Evolutionary conservation across 495 filamentous ascomycete species (phyloP).

Genomic region (Aspergillus funiculosus): DNA sequence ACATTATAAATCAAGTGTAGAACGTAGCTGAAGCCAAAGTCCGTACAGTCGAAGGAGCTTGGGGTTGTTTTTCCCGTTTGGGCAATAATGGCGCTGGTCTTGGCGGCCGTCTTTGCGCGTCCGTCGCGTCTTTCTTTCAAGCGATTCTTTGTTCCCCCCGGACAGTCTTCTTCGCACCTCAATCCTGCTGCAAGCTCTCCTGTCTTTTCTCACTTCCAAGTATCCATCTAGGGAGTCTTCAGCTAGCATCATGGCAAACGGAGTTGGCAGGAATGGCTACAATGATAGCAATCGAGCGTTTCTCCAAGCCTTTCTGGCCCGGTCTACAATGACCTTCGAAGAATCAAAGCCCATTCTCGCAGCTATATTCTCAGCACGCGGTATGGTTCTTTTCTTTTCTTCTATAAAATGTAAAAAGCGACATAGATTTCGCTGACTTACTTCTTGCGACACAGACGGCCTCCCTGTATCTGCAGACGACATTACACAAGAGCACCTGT

Average conservation of each 20-base stretch:
- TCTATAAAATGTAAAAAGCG: not conserved
- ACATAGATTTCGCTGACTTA: not conserved
- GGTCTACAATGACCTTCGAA: slow-evolving; percentile 65
- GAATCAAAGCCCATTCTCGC: slow-evolving; percentile 71
- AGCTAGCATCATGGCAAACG: slow-evolving; percentile 1
- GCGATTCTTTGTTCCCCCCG: too few species aligned
- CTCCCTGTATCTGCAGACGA: slow-evolving; percentile 45
- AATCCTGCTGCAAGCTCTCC: too few species aligned
- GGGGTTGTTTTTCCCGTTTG: not conserved
- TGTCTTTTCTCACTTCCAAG: too few species aligned
- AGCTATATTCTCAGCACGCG: slow-evolving; percentile 59
- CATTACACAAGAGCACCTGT: slow-evolving; percentile 63
- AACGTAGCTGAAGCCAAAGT: too few species aligned
- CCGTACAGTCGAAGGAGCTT: too few species aligned
- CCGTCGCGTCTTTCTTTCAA: slow-evolving; percentile 15
- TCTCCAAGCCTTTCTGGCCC: slow-evolving; percentile 80
- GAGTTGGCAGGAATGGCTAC: slow-evolving; percentile 24
- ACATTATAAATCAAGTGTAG: too few species aligned
- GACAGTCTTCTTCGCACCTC: too few species aligned
- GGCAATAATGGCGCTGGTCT: slow-evolving; percentile 5
- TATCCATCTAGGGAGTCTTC: too few species aligned
- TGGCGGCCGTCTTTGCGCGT: slow-evolving; percentile 13
- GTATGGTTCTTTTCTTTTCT: slow-evolving; percentile 23
- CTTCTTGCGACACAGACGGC: slow-evolving; percentile 27
- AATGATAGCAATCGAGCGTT: slow-evolving; percentile 84